Base-by-base conservation (phyloP, 441 rosid species). In the Arabidopsis lyrata region DNA sequence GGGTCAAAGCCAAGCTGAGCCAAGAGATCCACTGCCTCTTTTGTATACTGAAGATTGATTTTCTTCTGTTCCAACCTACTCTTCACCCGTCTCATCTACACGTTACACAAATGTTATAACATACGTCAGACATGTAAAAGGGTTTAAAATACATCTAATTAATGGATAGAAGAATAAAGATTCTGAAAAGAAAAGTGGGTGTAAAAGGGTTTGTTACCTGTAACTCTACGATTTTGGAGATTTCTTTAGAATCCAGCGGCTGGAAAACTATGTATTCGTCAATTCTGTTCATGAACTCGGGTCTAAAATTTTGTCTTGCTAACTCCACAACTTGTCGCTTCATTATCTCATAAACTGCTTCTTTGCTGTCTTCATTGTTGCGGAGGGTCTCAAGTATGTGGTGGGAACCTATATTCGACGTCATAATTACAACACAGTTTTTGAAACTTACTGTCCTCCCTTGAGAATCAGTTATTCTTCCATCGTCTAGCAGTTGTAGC, bases 181-280 rank as follows among this genome's bases (percentile, higher is more conserved):
- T 38, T 20, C 16, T 20, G 16, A 59, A 56, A 59, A 20, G 24
- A 24, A 12, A 16, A 22, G 48, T 3, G 62, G 1, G 5, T 10
- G 9, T 20, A 11, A 32, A 61, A 61, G 57, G 36, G 58, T 34
- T 12, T 1, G 9, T 79, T 84, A 90, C 93, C 98, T 89, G 95
- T 64, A 93, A 73, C 84, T 87, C 95, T 3, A 90, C 98, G 36
- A 93, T 90, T 76, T 81, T 90, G 64, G 80, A 81, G 68, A 93
- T 93, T 83, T 93, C 91, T 53, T 68, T 81, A 60, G 88, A 76
- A 77, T 93, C 96, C 65, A 91, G 68, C n/a, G 96, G 98, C 84
- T 90, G 93, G 85, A 93, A 93, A 22, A 93, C 98, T 16, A 91
- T 93, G 76, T 93, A 93, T 75, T 93, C 98, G 12, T 93, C 97